These are phyloP conservation scores for Dryadomyces sulphureus DNA, from an alignment of 2,329 filamentous ascomycete genomes.

Conservation along the genomic window DNA sequence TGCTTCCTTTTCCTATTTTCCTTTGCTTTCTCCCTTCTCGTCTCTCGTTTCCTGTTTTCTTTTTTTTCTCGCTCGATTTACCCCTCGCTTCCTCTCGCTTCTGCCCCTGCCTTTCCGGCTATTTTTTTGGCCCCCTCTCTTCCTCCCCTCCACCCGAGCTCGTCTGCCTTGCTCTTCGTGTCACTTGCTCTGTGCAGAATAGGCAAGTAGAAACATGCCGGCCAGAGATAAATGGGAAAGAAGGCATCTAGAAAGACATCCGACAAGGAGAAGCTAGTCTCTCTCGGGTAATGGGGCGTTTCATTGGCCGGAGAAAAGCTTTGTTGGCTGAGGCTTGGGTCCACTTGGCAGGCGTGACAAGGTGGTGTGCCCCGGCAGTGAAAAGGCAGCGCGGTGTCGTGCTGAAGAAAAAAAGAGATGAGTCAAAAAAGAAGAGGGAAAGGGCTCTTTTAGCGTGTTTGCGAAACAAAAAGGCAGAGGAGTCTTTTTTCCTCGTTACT, in stretches of 20 bases:
- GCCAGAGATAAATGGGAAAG: neutral
- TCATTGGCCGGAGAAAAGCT: neutral
- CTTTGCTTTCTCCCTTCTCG: neutral
- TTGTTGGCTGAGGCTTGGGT: neutral
- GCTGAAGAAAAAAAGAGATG: neutral
- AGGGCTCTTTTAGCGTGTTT: neutral
- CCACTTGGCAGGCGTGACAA: neutral
- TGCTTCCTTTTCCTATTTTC: neutral
- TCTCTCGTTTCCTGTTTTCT: neutral
- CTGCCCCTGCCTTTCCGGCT: neutral
- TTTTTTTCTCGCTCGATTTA: neutral
- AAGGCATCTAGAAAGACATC: neutral
- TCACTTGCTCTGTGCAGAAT: neutral
- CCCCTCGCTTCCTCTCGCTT: neutral
- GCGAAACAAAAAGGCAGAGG: neutral
- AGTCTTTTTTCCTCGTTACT: neutral
- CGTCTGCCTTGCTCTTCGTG: neutral
- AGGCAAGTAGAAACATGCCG: neutral
- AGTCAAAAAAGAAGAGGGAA: neutral
- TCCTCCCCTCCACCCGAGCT: neutral
- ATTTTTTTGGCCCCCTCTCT: too few relatives aligned
- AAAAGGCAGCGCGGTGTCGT: neutral
- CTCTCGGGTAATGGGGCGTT: constrained; percentile 1
- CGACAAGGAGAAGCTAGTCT: neutral
- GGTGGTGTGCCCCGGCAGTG: neutral